Conservation (phyloP, 2,329 filamentous ascomycete genomes). For the Chrysoporthe deuterocubensis region DNA sequence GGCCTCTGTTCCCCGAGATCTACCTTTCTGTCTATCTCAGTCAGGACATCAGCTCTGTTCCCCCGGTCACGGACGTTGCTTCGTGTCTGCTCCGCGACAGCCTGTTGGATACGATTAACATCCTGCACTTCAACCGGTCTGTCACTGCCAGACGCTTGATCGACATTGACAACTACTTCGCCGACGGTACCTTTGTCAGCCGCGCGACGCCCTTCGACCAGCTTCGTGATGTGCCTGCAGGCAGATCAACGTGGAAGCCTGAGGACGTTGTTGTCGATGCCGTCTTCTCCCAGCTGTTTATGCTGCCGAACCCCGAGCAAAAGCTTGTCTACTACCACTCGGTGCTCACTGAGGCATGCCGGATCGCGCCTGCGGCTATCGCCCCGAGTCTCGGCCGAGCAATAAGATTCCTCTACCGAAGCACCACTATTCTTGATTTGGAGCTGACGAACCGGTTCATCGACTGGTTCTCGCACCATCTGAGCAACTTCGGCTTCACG, state of each 20-base stretch:
- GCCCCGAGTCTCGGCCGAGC: constrained; percentile 91
- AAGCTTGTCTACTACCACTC: constrained; percentile 97
- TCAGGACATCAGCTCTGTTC: constrained; percentile 89
- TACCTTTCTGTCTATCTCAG: constrained; percentile 91
- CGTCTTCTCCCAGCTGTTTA: constrained; percentile 93
- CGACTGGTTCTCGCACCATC: constrained; percentile 97
- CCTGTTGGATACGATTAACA: constrained; percentile 90
- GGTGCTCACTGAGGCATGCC: constrained; percentile 92
- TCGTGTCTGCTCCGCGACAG: constrained; percentile 84
- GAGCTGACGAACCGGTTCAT: constrained; percentile 87
- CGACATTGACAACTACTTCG: constrained; percentile 93
- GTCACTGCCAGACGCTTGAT: constrained; percentile 86
- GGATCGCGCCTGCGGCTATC: constrained; percentile 93
- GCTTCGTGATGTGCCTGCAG: constrained; percentile 69
- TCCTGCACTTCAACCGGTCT: constrained; percentile 89
- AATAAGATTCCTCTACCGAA: constrained; percentile 88
- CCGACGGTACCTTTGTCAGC: constrained; percentile 87
- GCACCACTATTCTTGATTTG: constrained; percentile 80
- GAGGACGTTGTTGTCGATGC: constrained; percentile 98
- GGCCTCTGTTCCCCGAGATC: constrained; percentile 85
- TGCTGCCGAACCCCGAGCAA: constrained; percentile 84
- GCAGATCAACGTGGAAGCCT: constrained; percentile 87
- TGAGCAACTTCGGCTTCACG: constrained; percentile 98
- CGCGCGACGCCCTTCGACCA: constrained; percentile 92
- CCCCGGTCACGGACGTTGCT: constrained; percentile 74